Base-by-base conservation (phyloP, 208 protist genomes). In the Endotrypanum monterogeii region DNA sequence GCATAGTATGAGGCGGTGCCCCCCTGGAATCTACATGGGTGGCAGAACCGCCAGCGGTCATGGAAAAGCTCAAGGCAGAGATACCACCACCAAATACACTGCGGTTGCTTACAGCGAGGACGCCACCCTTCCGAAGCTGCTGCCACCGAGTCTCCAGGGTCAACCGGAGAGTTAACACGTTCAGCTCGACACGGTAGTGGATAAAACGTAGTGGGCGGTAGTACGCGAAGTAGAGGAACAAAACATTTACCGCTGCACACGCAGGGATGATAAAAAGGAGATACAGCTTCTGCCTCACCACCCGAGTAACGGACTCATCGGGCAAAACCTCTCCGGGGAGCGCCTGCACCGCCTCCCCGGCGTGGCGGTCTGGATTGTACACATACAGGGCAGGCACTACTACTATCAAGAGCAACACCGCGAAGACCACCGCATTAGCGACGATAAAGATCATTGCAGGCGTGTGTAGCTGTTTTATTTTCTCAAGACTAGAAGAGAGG, bases 251-350 rank as follows among this genome's bases (percentile, higher is more conserved):
- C 44, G 52, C 35, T 8, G 78, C 83, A 60, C 80, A 89, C 0
- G 50, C 35, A 0, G 90, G 92, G 50, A 96, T 84, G 44, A 90
- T 68, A 60, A 94, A 89, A 25, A 96, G 82, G 9, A 95, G 72
- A 71, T 94, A 95, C 56, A 96, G 69, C 71, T 85, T 85, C 79
- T 96, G 89, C 76, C 83, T 80, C 79, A 93, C 92, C 16, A 51
- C 79, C 44, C 77, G 74, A 9, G 78, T 78, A 20, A 89, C 65
- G 14, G 39, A 61, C 23, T 79, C 73, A 51, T 81, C 80, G 0
- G 73, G 74, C 25, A 89, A 75, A 11, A 90, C 71, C 58, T 84
- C 67, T 6, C 83, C 86, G 0, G 88, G 80, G 5, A 76, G 73
- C 14, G 86, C 80, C 30, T 84, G 81, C 7, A 79, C 80, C n/a